Percentiles rank a stretch among this genome's conserved stretches.
These are phyloP conservation scores for Mycena kentingensis DNA, from an alignment of 768 basidiomycete species.

Conservation along the genomic window DNA sequence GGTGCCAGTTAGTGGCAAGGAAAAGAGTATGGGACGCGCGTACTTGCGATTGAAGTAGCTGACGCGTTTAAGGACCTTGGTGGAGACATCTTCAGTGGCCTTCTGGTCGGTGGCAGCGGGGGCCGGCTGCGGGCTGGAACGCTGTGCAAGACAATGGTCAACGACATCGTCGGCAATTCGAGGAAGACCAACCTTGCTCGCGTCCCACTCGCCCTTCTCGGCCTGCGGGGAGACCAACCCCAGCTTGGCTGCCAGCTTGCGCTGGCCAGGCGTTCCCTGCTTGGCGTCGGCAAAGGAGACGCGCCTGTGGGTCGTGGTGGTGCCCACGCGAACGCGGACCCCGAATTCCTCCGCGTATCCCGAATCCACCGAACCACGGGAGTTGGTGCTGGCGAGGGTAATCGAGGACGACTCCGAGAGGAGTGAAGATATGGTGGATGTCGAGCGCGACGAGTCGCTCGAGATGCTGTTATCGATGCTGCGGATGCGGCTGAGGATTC, in stretches of 20 bases:
- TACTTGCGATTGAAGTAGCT: conserved; percentile 7
- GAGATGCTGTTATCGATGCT: too few species aligned
- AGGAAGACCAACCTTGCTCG: conserved; percentile 2
- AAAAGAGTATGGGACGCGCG: background rate
- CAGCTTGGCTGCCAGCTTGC: background rate
- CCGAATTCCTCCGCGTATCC: background rate
- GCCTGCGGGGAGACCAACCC: background rate
- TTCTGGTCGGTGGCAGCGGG: background rate
- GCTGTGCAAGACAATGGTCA: background rate
- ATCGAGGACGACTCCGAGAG: background rate
- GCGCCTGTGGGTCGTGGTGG: background rate
- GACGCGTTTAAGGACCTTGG: background rate
- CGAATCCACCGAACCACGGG: too few species aligned
- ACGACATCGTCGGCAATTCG: background rate
- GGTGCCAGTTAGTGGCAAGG: background rate
- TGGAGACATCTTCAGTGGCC: background rate
- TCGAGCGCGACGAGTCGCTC: background rate
- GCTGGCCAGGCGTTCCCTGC: background rate
- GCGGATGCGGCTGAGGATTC: background rate
- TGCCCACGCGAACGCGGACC: background rate
- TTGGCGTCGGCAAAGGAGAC: background rate
- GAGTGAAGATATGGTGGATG: background rate
- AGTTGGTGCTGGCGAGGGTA: background rate
- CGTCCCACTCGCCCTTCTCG: conserved; percentile 9
- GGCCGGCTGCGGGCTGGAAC: background rate